These are phyloP conservation scores for Leavenworthia alabamica DNA, from an alignment of 345 rosid species.

Conservation along the genomic window DNA sequence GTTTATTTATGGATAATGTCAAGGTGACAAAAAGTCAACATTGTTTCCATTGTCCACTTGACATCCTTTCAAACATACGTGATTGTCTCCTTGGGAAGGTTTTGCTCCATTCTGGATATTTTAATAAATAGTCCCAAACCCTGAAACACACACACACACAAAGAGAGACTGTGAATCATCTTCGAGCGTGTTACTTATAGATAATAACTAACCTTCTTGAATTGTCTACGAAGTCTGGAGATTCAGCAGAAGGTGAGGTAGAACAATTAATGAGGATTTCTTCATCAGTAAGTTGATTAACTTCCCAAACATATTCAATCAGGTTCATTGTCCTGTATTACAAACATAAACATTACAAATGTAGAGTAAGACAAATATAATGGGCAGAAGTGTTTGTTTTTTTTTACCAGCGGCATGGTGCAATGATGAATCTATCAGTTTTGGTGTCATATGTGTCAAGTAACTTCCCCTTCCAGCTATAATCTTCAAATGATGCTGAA, in stretches of 20 bases:
- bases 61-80: slow-evolving; percentile 55
- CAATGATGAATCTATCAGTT: slow-evolving; percentile 59
- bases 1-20: neutral
- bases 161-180: neutral
- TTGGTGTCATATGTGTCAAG: slow-evolving; percentile 74
- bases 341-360: neutral
- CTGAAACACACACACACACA: slow-evolving; percentile 37
- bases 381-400: neutral
- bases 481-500: slow-evolving; percentile 50
- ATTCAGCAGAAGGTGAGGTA: slow-evolving; percentile 82
- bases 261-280: slow-evolving; percentile 57
- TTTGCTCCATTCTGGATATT: slow-evolving; percentile 53
- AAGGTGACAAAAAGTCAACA: slow-evolving; percentile 12
- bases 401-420: slow-evolving; percentile 67
- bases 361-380: neutral
- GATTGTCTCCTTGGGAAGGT: slow-evolving; percentile 56
- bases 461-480: slow-evolving; percentile 58
- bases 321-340: slow-evolving; percentile 48
- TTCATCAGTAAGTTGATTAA: slow-evolving; percentile 44
- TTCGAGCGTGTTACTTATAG: too few species aligned
- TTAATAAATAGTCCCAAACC: slow-evolving; percentile 51
- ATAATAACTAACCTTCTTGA: slow-evolving; percentile 40
- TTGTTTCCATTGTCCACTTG: slow-evolving; percentile 52
- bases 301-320: slow-evolving; percentile 24
- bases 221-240: slow-evolving; percentile 70